These are phyloP conservation scores for Starmerella stigmatis DNA, from an alignment of 805 yeast genomes.

Conservation along the genomic window DNA sequence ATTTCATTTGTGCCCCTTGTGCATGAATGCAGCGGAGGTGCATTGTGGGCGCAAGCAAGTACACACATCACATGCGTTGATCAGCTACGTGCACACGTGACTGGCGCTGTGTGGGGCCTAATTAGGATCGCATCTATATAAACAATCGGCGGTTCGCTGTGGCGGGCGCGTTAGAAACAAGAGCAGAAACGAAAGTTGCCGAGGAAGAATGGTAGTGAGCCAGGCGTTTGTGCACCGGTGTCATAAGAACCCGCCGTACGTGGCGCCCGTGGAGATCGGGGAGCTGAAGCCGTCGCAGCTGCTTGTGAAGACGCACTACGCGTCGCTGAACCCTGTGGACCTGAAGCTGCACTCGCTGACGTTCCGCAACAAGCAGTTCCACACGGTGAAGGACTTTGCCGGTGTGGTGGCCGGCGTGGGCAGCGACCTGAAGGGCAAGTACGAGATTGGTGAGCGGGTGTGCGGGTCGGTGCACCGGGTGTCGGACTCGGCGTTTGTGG, in stretches of 20 bases:
- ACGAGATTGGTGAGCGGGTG: conserved; percentile 52
- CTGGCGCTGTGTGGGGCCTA: too few relatives aligned
- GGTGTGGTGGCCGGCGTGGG: conserved; percentile 55
- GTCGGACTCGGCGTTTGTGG: conserved; percentile 12
- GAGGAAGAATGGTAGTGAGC: neutral
- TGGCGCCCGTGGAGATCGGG: conserved; percentile 6
- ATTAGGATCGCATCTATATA: too few relatives aligned
- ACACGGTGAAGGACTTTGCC: conserved; percentile 60
- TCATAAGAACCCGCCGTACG: neutral
- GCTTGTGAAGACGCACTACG: conserved; percentile 49
- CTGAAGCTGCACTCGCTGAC: conserved; percentile 36
- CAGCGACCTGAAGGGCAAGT: conserved; percentile 31
- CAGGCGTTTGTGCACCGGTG: conserved; percentile 13
- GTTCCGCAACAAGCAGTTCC: conserved; percentile 29
- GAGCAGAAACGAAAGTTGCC: neutral
- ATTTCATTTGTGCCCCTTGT: too few relatives aligned
- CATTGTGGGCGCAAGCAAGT: too few relatives aligned
- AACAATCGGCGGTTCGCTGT: too few relatives aligned
- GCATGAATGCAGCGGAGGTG: too few relatives aligned
- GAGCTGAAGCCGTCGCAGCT: conserved; percentile 11
- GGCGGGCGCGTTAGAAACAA: too few relatives aligned
- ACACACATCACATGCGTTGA: too few relatives aligned
- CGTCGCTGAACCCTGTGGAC: conserved; percentile 58
- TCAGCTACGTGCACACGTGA: too few relatives aligned
- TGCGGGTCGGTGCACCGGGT: conserved; percentile 39